phyloP scores from a whole-genome alignment of 805 yeast genomes.

The Crinitomyces ghanaensis region DNA sequence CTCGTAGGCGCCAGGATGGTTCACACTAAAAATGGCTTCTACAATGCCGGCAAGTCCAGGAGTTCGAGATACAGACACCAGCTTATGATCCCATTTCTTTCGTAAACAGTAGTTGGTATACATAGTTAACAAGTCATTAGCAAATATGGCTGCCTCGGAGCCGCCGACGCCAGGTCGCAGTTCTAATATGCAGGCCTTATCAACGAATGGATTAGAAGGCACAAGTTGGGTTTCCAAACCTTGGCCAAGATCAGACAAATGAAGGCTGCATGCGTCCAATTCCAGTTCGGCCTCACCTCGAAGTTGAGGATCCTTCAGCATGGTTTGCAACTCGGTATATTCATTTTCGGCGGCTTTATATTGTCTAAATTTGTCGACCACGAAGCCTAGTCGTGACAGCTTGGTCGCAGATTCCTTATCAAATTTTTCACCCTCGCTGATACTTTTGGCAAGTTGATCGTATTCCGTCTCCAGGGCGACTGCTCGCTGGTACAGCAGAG shows the following conservation, averaged over 20 bases:
- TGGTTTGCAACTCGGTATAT: constrained; percentile 33
- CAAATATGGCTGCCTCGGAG: constrained; percentile 78
- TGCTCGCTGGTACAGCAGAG: constrained; percentile 41
- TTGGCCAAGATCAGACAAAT: constrained; percentile 32
- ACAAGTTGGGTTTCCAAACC: constrained; percentile 41
- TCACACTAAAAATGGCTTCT: constrained; percentile 66
- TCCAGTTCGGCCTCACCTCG: constrained; percentile 54
- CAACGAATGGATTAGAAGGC: constrained; percentile 69
- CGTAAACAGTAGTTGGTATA: constrained; percentile 57
- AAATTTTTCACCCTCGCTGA: constrained; percentile 34
- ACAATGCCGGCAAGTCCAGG: constrained; percentile 46
- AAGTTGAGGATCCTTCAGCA: constrained; percentile 38
- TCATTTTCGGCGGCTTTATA: constrained; percentile 25
- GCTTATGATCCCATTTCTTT: constrained; percentile 54
- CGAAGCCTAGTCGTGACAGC: constrained; percentile 34
- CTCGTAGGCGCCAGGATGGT: constrained; percentile 68
- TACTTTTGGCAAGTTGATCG: constrained; percentile 28
- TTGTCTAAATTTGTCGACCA: constrained; percentile 33
- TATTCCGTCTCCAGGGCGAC: constrained; percentile 32
- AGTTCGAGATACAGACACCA: constrained; percentile 46
- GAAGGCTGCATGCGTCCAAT: constrained; percentile 35
- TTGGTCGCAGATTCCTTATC: constrained; percentile 38
- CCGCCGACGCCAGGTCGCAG: constrained; percentile 96
- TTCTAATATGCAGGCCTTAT: constrained; percentile 69
- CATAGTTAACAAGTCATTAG: constrained; percentile 72